Conservation (phyloP, 495 filamentous ascomycete genomes). For the Penicillium ochrochloron region DNA sequence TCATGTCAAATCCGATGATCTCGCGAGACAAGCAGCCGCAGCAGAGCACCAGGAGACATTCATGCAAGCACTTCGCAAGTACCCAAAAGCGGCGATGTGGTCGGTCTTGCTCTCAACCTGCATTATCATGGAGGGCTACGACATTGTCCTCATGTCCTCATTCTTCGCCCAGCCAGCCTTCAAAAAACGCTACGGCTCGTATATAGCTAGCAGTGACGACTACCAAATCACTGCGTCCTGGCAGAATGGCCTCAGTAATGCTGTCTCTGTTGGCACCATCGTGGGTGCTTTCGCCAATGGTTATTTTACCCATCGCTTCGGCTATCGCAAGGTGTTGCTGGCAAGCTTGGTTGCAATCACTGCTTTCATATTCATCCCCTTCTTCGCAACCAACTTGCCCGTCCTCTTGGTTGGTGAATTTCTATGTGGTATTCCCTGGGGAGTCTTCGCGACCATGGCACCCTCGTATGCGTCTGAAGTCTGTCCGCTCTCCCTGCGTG, state of each 20-base stretch:
- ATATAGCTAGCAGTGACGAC: constrained; percentile 26
- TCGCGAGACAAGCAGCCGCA: constrained; percentile 5
- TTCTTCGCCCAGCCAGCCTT: constrained; percentile 10
- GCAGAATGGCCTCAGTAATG: constrained; percentile 71
- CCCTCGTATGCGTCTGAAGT: constrained; percentile 67
- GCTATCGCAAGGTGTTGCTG: constrained; percentile 59
- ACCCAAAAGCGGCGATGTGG: constrained; percentile 7
- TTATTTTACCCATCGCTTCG: constrained; percentile 47
- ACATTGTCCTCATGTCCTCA: constrained; percentile 9
- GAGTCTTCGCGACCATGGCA: constrained; percentile 13
- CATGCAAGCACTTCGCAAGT: constrained; percentile 3
- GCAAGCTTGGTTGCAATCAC: constrained; percentile 57
- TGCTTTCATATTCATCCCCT: constrained; percentile 68
- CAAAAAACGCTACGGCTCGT: background rate
- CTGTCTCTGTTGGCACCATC: constrained; percentile 36
- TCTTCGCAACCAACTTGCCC: constrained; percentile 69
- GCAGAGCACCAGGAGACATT: constrained; percentile 1
- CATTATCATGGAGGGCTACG: constrained; percentile 9
- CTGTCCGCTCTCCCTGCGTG: constrained; percentile 61
- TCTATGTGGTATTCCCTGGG: constrained; percentile 8
- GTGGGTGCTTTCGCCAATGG: constrained; percentile 47
- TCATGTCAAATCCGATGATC: constrained; percentile 5
- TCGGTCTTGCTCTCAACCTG: constrained; percentile 5
- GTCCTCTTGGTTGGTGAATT: constrained; percentile 63
- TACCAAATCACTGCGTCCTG: constrained; percentile 67